Evolutionary conservation across 805 yeast genomes (phyloP).

Genomic region (Schizosaccharomyces octosporus): DNA sequence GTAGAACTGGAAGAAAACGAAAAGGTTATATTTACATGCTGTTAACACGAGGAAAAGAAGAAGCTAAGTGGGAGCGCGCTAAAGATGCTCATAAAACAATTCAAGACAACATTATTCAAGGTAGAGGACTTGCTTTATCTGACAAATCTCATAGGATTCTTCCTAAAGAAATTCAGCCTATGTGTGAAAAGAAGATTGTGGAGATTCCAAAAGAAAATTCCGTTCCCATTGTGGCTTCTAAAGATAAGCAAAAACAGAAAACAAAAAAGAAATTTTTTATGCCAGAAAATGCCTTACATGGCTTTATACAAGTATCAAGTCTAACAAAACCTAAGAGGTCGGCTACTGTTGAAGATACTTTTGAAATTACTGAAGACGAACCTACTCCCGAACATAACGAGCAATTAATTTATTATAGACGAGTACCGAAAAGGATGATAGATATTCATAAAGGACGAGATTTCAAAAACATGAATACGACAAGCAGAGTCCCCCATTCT

Average conservation of each 20-base stretch:
- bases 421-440: not conserved
- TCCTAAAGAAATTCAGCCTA: constrained; percentile 33
- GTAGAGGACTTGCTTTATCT: constrained; percentile 20
- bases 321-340: not conserved
- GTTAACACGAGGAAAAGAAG: constrained; percentile 47
- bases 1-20: constrained; percentile 89
- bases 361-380: not conserved
- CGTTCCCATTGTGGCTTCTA: constrained; percentile 8
- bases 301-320: not conserved
- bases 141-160: constrained; percentile 29
- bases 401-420: not conserved
- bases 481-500: not conserved
- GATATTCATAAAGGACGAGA: not conserved
- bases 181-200: constrained; percentile 29
- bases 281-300: constrained; percentile 6
- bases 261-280: constrained; percentile 6
- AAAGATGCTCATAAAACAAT: constrained; percentile 61
- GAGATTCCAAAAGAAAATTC: constrained; percentile 49
- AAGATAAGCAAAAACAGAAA: not conserved
- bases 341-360: not conserved
- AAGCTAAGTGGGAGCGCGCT: constrained; percentile 55
- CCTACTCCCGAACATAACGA: not conserved
- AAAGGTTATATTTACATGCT: constrained; percentile 61
- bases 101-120: constrained; percentile 18
- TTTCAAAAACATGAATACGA: not conserved